Evolutionary conservation across 129 eudicot species (phyloP).

Genomic region (Deinandra increscens): DNA sequence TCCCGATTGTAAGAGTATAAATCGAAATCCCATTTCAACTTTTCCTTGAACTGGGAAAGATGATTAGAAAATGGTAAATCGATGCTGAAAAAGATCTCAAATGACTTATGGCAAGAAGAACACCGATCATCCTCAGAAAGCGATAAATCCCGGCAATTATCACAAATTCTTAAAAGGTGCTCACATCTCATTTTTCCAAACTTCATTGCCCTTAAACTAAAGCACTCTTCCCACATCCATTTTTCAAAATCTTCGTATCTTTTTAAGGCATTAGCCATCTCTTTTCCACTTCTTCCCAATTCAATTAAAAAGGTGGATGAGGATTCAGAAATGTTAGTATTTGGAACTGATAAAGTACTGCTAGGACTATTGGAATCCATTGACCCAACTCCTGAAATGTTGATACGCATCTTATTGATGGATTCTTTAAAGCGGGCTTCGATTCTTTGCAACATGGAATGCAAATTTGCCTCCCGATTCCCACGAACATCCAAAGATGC

Average conservation of each 20-base stretch:
- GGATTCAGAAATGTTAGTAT: slow-evolving; percentile 28
- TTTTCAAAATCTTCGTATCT: slow-evolving; percentile 61
- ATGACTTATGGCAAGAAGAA: slow-evolving; percentile 46
- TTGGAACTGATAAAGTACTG: slow-evolving; percentile 35
- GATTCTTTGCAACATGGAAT: slow-evolving; percentile 68
- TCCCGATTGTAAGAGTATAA: slow-evolving; percentile 25
- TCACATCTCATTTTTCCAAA: slow-evolving; percentile 48
- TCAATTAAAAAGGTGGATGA: slow-evolving; percentile 53
- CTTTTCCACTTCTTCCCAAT: slow-evolving; percentile 39
- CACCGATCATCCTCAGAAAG: slow-evolving; percentile 48
- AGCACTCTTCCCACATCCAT: slow-evolving; percentile 89
- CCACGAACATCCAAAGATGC: slow-evolving; percentile 83
- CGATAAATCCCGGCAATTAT: slow-evolving; percentile 47
- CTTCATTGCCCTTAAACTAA: slow-evolving; percentile 53
- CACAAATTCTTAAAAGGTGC: slow-evolving; percentile 51
- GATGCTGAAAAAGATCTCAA: not conserved
- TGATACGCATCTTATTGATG: slow-evolving; percentile 26
- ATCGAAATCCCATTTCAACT: slow-evolving; percentile 23
- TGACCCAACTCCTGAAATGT: not conserved
- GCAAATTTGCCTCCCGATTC: slow-evolving; percentile 72
- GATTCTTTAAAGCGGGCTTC: slow-evolving; percentile 60
- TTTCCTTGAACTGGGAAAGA: slow-evolving; percentile 45
- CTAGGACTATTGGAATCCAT: slow-evolving; percentile 33
- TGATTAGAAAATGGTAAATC: slow-evolving; percentile 40
- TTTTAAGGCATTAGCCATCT: slow-evolving; percentile 38